Evolutionary conservation across 768 basidiomycete genomes (phyloP), one percentile per base, ranked within the genome.

Genomic region (Rhizopogon rudus): DNA sequence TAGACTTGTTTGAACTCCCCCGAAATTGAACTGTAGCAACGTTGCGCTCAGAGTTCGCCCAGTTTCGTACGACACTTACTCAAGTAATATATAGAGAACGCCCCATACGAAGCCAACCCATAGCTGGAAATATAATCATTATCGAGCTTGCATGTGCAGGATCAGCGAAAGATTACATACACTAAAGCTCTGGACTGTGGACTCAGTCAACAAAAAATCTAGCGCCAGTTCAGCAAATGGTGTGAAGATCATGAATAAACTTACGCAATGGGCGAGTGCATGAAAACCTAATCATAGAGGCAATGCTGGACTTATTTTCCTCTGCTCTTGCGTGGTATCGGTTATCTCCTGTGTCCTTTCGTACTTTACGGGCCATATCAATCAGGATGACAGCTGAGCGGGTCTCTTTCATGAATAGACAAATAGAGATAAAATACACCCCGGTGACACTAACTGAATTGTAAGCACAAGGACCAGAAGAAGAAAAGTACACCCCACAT

Each of bases 361-460:
- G 80, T 51, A 84, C 61, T 57, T 79, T 76, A 57, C 75, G 76
- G 1, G 91, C 91, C 25, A 84, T 70, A 5, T 81, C 75, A 0
- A 79, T 82, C n/a, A 94, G 77, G 13, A 94, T 73, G 48, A 94
- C 83, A 1, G 82, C 78, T 0, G 80, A 72, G 12, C 93, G 77
- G 0, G 93, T 93, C 67, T 96, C 93, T 44, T 72, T 73, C 77
- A 93, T 76, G 53, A 86, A 58, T 0, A 88, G 45, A 0, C 79
- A 69, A 5, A 90, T 67, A 0, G 77, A 40, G 3, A 83, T 52
- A 5, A 84, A 60, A 52, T 81, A 84, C 1, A 74, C 62, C 2
- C 77, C 83, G 28, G 76, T 76, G 35, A 82, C 63, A 48, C 89
- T 87, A 51, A 61, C 51, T 31, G 50, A 51, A 53, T 56, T 40